Evolutionary conservation across 2,329 filamentous ascomycete genomes (phyloP).

Genomic region (Lasiodiplodia sp.): DNA sequence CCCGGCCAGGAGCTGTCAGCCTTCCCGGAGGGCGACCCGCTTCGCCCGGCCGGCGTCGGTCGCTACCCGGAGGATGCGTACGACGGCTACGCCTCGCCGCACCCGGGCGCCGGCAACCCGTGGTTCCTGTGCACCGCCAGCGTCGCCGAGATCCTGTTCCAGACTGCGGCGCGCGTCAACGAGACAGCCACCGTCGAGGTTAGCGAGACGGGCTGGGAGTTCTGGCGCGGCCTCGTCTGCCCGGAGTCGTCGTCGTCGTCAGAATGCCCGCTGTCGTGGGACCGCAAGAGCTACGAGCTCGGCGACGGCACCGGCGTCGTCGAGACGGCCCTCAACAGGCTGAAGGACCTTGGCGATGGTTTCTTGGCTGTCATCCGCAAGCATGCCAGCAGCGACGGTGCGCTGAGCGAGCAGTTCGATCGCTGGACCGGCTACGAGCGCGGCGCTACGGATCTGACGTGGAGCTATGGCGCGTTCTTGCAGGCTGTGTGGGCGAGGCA

Average conservation of each 20-base stretch:
- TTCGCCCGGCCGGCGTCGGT: conserved; percentile 62
- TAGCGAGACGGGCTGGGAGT: conserved; percentile 41
- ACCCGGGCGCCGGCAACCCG: conserved; percentile 45
- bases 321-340: conserved; percentile 40
- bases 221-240: conserved; percentile 47
- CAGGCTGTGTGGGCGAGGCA: conserved; percentile 48
- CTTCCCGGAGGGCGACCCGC: conserved; percentile 61
- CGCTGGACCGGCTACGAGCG: conserved; percentile 48
- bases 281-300: conserved; percentile 35
- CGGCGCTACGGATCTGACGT: conserved; percentile 53
- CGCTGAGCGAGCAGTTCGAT: conserved; percentile 55
- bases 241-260: background rate
- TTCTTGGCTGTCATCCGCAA: conserved; percentile 51
- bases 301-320: conserved; percentile 33
- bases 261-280: conserved; percentile 26
- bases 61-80: conserved; percentile 55
- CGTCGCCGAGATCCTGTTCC: conserved; percentile 51
- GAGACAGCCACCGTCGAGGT: conserved; percentile 42
- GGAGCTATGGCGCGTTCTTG: conserved; percentile 55
- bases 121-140: conserved; percentile 54
- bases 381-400: conserved; percentile 48
- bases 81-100: conserved; percentile 45
- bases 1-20: conserved; percentile 30
- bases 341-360: conserved; percentile 48
- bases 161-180: conserved; percentile 42